Base-by-base conservation (phyloP, 495 filamentous ascomycete species). In the Penicillium nucicola region DNA sequence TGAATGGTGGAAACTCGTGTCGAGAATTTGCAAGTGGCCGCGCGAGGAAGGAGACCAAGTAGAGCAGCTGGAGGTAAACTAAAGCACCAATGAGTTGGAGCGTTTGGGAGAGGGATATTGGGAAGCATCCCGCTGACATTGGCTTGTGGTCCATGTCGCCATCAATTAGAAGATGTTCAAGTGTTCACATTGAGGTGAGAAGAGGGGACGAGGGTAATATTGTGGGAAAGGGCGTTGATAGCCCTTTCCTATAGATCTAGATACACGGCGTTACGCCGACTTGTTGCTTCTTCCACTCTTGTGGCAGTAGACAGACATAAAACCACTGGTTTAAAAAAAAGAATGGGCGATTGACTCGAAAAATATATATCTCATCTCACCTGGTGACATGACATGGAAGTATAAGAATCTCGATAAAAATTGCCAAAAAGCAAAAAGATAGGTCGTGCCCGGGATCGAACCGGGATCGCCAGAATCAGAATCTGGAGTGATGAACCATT, bases 401-500 rank as follows among this genome's bases (percentile, higher is more conserved):
- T n/a, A n/a, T n/a, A n/a, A n/a, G n/a, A n/a, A n/a, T n/a, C n/a
- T n/a, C n/a, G 7, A 7, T 5, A 28, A 7, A 28, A 5, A 28
- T 28, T 1, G 5, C 5, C 3, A 28, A 28, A 28, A 4, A 7
- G 7, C 23, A 30, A 32, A 50, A 44, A 41, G 52, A 57, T 40
- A 69, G 66, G 66, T 69, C 66, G 52, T 66, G 58, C 66, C 66
- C 64, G 66, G 64, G 64, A 67, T 67, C 65, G 65, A 68, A 68
- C 65, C 65, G 65, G 63, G 66, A 66, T 66, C 60, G 49, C 47
- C 34, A 48, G 66, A 67, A 69, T 69, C 66, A 69, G 62, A 66
- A 68, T 68, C 60, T 42, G 32, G 36, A 43, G 64, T 66, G 57
- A 53, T 67, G 28, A 55, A 28, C 25, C 25, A 28, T 28, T 28